These are phyloP conservation scores for Pseudogymnoascus sp. DNA, from an alignment of 2,329 filamentous ascomycete genomes.

Conservation along the genomic window DNA sequence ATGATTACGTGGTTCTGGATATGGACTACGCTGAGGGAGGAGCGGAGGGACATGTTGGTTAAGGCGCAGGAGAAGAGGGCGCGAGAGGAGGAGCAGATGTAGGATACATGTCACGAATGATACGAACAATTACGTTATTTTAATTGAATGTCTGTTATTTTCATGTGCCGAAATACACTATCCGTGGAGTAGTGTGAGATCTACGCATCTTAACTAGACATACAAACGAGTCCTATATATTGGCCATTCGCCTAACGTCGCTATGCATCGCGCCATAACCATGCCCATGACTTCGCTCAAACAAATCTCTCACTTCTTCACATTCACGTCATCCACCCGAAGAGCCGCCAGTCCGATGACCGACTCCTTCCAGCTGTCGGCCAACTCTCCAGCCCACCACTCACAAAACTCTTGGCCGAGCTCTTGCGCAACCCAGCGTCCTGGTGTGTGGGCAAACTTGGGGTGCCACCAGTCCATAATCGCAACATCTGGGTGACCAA, in stretches of 20 bases:
- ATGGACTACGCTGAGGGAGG: conserved; percentile 62
- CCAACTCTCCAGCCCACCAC: conserved; percentile 15
- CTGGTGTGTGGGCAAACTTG: not conserved
- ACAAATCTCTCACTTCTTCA: conserved; percentile 10
- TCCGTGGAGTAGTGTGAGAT: not conserved
- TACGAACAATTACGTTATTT: not conserved
- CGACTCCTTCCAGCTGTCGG: conserved; percentile 25
- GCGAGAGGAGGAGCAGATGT: conserved; percentile 27
- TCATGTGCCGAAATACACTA: not conserved
- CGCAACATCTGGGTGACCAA: not conserved
- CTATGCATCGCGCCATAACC: conserved; percentile 8
- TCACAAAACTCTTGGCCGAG: conserved; percentile 11
- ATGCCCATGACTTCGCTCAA: conserved; percentile 1
- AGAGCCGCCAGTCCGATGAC: conserved; percentile 23
- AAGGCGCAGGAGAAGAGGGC: conserved; percentile 25
- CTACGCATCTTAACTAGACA: not conserved
- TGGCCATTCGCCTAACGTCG: not conserved
- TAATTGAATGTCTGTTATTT: conserved; percentile 5
- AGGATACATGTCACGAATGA: conserved; percentile 3
- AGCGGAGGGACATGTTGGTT: conserved; percentile 36
- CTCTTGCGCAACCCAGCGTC: conserved; percentile 1
- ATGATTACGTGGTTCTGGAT: conserved; percentile 83
- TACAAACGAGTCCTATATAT: not conserved
- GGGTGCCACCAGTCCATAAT: conserved; percentile 2
- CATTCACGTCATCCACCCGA: not conserved